Conservation (phyloP, 768 basidiomycete genomes). For the Termitomyces sp. region DNA sequence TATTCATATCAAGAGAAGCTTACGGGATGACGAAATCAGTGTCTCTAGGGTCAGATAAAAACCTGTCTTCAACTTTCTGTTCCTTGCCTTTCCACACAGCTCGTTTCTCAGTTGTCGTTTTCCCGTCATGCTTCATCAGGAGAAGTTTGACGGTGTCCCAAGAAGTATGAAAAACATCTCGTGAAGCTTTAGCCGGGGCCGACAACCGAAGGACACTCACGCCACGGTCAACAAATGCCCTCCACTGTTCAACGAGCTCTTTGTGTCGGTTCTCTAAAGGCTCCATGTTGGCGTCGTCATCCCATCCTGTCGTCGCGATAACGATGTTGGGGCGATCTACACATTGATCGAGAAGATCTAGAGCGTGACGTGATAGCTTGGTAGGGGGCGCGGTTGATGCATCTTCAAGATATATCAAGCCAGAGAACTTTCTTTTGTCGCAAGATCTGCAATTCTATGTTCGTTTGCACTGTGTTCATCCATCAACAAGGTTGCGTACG, state of each 20-base stretch:
- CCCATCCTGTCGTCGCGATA: conserved; percentile 12
- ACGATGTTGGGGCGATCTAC: conserved; percentile 7
- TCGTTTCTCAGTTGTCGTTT: neutral
- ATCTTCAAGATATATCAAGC: conserved; percentile 13
- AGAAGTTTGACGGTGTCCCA: conserved; percentile 11
- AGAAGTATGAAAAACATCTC: conserved; percentile 8
- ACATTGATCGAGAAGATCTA: conserved; percentile 10
- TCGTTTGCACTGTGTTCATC: neutral
- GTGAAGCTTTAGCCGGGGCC: conserved; percentile 4
- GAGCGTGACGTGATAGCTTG: conserved; percentile 4
- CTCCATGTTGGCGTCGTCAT: neutral
- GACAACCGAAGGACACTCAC: conserved; percentile 11
- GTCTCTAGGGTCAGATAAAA: conserved; percentile 6
- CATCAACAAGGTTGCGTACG: conserved; percentile 4
- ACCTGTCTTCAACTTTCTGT: conserved; percentile 10
- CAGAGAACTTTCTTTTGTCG: conserved; percentile 11
- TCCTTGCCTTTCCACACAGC: conserved; percentile 11
- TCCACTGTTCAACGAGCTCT: conserved; percentile 13
- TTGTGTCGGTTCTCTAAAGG: conserved; percentile 7
- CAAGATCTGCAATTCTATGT: neutral
- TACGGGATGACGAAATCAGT: conserved; percentile 13
- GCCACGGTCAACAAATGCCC: conserved; percentile 12
- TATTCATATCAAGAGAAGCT: neutral
- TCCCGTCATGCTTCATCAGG: conserved; percentile 8
- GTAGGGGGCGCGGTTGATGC: neutral